Conservation (phyloP, 208 protist genomes). For the Naegleria lovaniensis region DNA sequence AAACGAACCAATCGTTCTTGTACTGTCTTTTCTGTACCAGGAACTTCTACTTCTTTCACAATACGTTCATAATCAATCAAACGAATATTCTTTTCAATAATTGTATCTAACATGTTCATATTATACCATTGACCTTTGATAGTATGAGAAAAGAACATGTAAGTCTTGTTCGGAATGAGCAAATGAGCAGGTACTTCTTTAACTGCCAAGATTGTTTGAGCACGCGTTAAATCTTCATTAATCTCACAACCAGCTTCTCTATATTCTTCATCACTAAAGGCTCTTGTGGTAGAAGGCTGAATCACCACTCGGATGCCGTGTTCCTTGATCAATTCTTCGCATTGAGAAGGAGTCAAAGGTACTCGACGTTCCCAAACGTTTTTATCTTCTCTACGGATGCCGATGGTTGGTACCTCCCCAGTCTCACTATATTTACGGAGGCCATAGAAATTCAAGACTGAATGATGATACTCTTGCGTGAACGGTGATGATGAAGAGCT, state of each 20-base stretch:
- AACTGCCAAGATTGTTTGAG: constrained; percentile 57
- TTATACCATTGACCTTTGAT: constrained; percentile 69
- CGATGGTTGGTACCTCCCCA: constrained; percentile 34
- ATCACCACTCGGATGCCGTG: constrained; percentile 52
- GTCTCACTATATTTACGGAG: background rate
- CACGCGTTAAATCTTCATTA: constrained; percentile 52
- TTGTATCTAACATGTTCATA: constrained; percentile 61
- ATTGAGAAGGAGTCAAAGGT: constrained; percentile 55
- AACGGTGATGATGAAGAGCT: too few relatives aligned
- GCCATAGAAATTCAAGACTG: background rate
- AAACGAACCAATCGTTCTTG: constrained; percentile 57
- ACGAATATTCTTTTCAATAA: constrained; percentile 57
- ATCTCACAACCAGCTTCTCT: constrained; percentile 53
- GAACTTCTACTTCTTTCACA: constrained; percentile 36
- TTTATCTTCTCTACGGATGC: constrained; percentile 59
- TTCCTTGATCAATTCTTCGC: constrained; percentile 43
- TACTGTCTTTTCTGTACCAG: background rate
- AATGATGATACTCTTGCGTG: too few relatives aligned
- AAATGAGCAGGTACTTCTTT: constrained; percentile 57
- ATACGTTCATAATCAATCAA: constrained; percentile 72
- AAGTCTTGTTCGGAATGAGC: constrained; percentile 50
- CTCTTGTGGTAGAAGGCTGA: constrained; percentile 52
- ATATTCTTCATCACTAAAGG: constrained; percentile 52
- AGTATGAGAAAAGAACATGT: constrained; percentile 71
- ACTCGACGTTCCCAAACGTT: constrained; percentile 62